Evolutionary conservation across 495 filamentous ascomycete species (phyloP), one percentile per base, ranked within the genome.

Genomic region (Aspergillus sclerotioniger): DNA sequence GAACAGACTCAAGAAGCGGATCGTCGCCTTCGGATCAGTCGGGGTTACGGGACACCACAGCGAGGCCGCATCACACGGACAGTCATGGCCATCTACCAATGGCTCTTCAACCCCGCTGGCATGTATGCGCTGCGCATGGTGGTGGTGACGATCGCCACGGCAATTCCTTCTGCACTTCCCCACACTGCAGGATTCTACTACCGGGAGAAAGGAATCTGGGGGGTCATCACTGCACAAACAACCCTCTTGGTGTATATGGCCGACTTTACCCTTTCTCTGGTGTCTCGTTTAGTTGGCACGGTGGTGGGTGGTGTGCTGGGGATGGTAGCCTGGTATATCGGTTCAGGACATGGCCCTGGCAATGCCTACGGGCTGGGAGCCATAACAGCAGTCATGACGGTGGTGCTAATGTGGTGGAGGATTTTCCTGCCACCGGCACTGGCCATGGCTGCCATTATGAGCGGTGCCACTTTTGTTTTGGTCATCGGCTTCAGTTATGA

Each of bases 171-270:
- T 6, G 65, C 62, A 0, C 67, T 78, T 12, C 71, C 74, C 0
- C 57, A 60, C 20, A 68, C 63, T 21, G 70, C 75, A 1, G 70
- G 75, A 9, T 76, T 78, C 45, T 78, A 68, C 50, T 78, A 72
- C 37, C 66, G 72, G 2, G 67, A 76, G 54, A 78, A 76, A 51
- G 72, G 75, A 6, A 54, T 78, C 1, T 78, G 75, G 75, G 74
- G 62, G 1, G 53, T 78, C 29, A 77, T 78, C 37, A 78, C 74
- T 64, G 75, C 63, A 3, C 75, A 78, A 47, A 76, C 72, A 7
- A 70, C 68, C 1, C 29, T 78, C 5, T 60, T 76, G 1, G 61
- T 74, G 3, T 78, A 76, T 44, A 75, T 76, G 70, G 67, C 71
- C 0, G 75, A 78, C 41, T 76, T 78, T 29, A 68, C 65, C 0